Conservation (phyloP, 2,329 filamentous ascomycete genomes). For the Phyllosticta citrichinensis region DNA sequence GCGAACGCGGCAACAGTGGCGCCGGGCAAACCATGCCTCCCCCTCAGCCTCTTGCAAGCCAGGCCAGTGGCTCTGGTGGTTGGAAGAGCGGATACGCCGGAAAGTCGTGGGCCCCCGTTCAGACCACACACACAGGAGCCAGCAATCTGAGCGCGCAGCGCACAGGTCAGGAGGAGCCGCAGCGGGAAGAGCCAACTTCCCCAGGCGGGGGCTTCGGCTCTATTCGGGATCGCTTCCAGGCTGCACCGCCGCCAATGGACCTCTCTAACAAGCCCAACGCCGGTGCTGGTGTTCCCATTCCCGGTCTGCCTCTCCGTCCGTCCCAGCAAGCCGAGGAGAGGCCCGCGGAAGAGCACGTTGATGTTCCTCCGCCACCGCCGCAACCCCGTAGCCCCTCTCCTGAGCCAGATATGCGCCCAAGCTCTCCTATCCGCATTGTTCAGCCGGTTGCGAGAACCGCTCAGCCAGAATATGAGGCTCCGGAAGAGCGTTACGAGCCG, state of each 20-base stretch:
- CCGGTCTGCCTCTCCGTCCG: slow-evolving; percentile 59
- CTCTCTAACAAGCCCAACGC: slow-evolving; percentile 58
- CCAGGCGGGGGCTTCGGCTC: slow-evolving; percentile 59
- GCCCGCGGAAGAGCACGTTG: slow-evolving; percentile 45
- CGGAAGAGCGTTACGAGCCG: slow-evolving; percentile 39
- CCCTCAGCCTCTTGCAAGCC: slow-evolving; percentile 30
- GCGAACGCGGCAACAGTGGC: slow-evolving; percentile 52
- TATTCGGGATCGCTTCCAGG: slow-evolving; percentile 72
- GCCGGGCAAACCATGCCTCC: slow-evolving; percentile 40
- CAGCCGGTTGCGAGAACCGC: slow-evolving; percentile 67
- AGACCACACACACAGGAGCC: slow-evolving; percentile 57
- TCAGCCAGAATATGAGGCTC: slow-evolving; percentile 41
- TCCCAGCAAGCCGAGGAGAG: slow-evolving; percentile 30
- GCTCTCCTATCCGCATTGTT: slow-evolving; percentile 75
- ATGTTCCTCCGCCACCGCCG: slow-evolving; percentile 31
- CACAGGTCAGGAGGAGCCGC: slow-evolving; percentile 46
- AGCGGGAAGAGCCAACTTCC: slow-evolving; percentile 44
- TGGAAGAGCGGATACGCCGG: slow-evolving; percentile 91
- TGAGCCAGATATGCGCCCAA: slow-evolving; percentile 41
- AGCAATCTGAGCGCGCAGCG: slow-evolving; percentile 49
- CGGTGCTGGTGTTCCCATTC: slow-evolving; percentile 58
- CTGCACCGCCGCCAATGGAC: slow-evolving; percentile 54
- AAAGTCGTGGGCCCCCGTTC: slow-evolving; percentile 81
- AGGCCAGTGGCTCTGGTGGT: slow-evolving; percentile 58
- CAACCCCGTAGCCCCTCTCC: slow-evolving; percentile 36